These are phyloP conservation scores for Syzygium aromaticum DNA, from an alignment of 345 rosid genomes.

Conservation along the genomic window DNA sequence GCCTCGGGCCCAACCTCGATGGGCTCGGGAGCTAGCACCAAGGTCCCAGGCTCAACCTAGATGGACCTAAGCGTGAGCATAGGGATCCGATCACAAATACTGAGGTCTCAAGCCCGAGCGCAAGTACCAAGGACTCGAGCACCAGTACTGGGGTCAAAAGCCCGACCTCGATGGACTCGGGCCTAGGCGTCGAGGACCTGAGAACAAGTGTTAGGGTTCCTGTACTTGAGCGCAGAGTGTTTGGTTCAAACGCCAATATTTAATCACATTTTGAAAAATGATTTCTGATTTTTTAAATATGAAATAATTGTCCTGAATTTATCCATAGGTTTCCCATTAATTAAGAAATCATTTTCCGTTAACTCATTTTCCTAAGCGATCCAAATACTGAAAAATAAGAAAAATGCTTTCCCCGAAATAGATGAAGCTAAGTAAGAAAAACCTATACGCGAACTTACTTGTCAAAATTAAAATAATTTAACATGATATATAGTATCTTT, in stretches of 20 bases:
- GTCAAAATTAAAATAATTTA: background rate
- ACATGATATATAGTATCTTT: background rate
- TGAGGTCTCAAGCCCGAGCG: fast-evolving
- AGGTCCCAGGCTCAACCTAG: background rate
- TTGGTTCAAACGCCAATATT: background rate
- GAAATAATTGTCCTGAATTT: background rate
- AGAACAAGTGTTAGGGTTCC: background rate
- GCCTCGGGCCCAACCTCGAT: background rate
- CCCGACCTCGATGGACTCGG: fast-evolving
- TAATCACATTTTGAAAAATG: background rate
- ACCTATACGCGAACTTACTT: background rate
- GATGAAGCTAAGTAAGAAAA: background rate
- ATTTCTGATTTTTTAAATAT: background rate
- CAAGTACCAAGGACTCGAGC: background rate
- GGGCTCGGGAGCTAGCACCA: fast-evolving
- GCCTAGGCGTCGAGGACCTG: fast-evolving
- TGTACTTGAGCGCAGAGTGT: background rate
- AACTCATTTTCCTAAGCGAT: background rate
- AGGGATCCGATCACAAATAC: fast-evolving
- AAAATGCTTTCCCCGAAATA: background rate
- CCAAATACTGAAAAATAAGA: fast-evolving
- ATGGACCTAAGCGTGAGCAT: background rate
- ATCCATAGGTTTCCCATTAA: background rate
- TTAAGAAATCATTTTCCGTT: background rate
- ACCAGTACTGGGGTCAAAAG: background rate